Evolutionary conservation across 2,329 filamentous ascomycete genomes (phyloP), one percentile per base, ranked within the genome.

Genomic region (Fonsecaea pedrosoi): DNA sequence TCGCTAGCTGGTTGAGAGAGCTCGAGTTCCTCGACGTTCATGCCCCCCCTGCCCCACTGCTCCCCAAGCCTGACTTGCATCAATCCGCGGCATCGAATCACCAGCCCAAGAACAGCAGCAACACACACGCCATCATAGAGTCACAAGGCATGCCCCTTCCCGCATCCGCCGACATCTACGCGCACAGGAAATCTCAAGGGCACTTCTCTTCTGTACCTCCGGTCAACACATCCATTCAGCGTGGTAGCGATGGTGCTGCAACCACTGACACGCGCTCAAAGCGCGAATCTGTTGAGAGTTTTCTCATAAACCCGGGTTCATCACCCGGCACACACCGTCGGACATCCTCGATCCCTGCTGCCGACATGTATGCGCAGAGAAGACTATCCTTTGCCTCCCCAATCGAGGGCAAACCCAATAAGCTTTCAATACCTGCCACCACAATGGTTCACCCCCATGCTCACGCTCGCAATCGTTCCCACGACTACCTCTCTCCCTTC

Each of bases 1-100:
- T 89, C 7, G 87, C 87, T 1, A 79, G 81, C 1, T 89, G 87
- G 87, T 78, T 89, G 38, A 81, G 82, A 63, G 80, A 87, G 53
- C 75, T 89, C 25, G 87, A 89, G 66, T 90, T 90, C 71, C 80
- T 80, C 65, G 80, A 86, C 63, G 87, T 89, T 0, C 77, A 82
- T 57, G 82, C 83, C 2, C 85, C 86, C 8, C 72, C 70, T 1
- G 0, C 76, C 81, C 82, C 82, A 81, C 9, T 82, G 10, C 12
- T 30, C 10, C 45, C 21, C 45, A 50, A 50, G 18, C 18, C 10
- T 13, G 21, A 13, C 4, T 4, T 10, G 18, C 45, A 4, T 10
- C 45, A 18, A 4, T 50, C 45, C 18, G 25, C 45, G 2, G 45
- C 18, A 18, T 50, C 45, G 45, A 25, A 30, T 10, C 12, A 30